Evolutionary conservation across 768 basidiomycete genomes (phyloP).

Genomic region (Rhizopogon vulgaris): DNA sequence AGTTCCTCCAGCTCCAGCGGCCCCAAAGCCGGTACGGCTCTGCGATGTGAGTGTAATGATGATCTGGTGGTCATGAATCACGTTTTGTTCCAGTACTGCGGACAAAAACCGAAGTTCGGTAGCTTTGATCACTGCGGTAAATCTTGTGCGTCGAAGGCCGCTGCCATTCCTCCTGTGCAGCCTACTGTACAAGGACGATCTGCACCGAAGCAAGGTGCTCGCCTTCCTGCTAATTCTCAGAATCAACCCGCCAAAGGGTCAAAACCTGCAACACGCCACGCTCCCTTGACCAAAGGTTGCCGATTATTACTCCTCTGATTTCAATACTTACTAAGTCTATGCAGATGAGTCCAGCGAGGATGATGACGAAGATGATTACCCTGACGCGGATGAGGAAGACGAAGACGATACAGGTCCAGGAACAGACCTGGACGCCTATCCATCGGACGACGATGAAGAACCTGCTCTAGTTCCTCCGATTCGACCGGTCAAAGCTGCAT

Average conservation of each 20-base stretch:
- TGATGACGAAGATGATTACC: slow-evolving; percentile 8
- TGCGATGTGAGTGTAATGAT: slow-evolving; percentile 23
- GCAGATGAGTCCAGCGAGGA: slow-evolving; percentile 18
- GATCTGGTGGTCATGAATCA: slow-evolving; percentile 16
- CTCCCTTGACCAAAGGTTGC: slow-evolving; percentile 15
- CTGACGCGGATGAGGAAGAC: slow-evolving; percentile 17
- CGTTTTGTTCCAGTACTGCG: slow-evolving; percentile 32
- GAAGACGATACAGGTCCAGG: slow-evolving; percentile 15
- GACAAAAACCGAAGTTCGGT: slow-evolving; percentile 56
- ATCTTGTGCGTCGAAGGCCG: slow-evolving; percentile 51
- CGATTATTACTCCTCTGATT: slow-evolving; percentile 2
- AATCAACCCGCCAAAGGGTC: slow-evolving; percentile 8
- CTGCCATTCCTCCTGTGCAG: slow-evolving; percentile 14
- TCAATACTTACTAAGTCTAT: slow-evolving; percentile 6
- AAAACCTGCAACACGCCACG: slow-evolving; percentile 8
- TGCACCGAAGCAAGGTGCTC: slow-evolving; percentile 13
- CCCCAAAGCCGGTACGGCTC: slow-evolving; percentile 16
- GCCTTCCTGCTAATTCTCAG: slow-evolving; percentile 4
- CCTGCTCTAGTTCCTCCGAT: slow-evolving; percentile 7
- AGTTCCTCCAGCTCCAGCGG: slow-evolving; percentile 1
- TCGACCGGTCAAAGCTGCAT: slow-evolving; percentile 5
- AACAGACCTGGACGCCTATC: slow-evolving; percentile 27
- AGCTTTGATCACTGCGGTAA: slow-evolving; percentile 60
- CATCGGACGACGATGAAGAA: slow-evolving; percentile 24
- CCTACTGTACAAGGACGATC: slow-evolving; percentile 8